Percentiles rank a stretch among this genome's conserved stretches.
phyloP scores from a whole-genome alignment of 2,329 filamentous ascomycete genomes.

The Diplodia mutila region DNA sequence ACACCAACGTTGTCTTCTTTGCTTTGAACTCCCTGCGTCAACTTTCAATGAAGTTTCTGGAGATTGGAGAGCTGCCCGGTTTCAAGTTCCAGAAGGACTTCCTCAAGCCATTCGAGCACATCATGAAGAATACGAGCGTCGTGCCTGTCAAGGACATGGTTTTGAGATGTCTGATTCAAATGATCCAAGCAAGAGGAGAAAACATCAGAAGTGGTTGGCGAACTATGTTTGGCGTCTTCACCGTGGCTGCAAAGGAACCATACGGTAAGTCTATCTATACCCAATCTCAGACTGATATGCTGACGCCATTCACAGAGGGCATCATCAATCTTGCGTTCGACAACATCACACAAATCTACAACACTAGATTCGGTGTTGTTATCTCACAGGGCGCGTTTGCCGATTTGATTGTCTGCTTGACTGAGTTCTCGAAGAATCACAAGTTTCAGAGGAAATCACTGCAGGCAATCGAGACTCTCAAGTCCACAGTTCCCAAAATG shows the following conservation, averaged over 20 bases:
- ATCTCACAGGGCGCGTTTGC: slow-evolving; percentile 97
- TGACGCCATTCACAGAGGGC: slow-evolving; percentile 61
- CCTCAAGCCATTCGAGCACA: slow-evolving; percentile 95
- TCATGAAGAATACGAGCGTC: slow-evolving; percentile 89
- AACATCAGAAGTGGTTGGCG: slow-evolving; percentile 98
- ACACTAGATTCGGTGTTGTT: slow-evolving; percentile 90
- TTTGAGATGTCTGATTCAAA: slow-evolving; percentile 92
- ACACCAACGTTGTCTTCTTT: slow-evolving; percentile 96
- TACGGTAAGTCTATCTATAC: slow-evolving; percentile 58
- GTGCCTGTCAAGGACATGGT: slow-evolving; percentile 98
- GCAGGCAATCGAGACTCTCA: slow-evolving; percentile 92
- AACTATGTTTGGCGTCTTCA: slow-evolving; percentile 99
- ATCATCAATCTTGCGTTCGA: slow-evolving; percentile 98
- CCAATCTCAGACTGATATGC: slow-evolving; percentile 29
- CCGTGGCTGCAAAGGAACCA: slow-evolving; percentile 87
- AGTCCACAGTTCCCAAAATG: slow-evolving; percentile 93
- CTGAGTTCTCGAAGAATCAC: slow-evolving; percentile 98
- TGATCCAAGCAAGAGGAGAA: slow-evolving; percentile 96
- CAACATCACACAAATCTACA: slow-evolving; percentile 94
- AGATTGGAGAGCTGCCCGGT: slow-evolving; percentile 93
- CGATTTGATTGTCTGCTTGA: slow-evolving; percentile 92
- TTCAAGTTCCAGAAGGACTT: slow-evolving; percentile 99
- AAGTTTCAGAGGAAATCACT: slow-evolving; percentile 98
- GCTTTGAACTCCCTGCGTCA: slow-evolving; percentile 94
- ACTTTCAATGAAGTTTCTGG: slow-evolving; percentile 97